Conservation (phyloP, 352 stramenopile genomes). For the Phytopythium kandeliae region DNA sequence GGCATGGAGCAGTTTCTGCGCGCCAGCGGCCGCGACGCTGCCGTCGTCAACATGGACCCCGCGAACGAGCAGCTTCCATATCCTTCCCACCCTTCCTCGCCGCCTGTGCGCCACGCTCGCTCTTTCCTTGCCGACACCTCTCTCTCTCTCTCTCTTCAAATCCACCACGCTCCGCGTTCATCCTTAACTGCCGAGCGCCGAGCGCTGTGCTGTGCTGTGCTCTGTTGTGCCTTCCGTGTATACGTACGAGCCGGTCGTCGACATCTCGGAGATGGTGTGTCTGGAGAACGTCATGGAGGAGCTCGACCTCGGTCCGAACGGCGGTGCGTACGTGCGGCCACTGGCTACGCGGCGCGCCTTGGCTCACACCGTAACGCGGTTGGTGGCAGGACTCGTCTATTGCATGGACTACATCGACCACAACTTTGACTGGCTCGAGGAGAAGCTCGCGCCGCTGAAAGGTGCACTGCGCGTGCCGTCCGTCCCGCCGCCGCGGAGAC, state of each 20-base stretch:
- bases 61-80: constrained; percentile 67
- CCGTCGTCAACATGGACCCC: constrained; percentile 97
- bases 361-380: too few relatives aligned
- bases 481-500: too few relatives aligned
- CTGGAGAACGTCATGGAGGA: constrained; percentile 97
- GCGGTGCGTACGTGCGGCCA: constrained; percentile 48
- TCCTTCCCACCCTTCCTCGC: too few relatives aligned
- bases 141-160: too few relatives aligned
- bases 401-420: constrained; percentile 65
- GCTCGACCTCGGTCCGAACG: constrained; percentile 96
- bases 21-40: constrained; percentile 81
- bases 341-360: too few relatives aligned
- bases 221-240: constrained; percentile 12
- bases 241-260: constrained; percentile 7
- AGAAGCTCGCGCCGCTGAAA: constrained; percentile 16
- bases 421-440: constrained; percentile 95
- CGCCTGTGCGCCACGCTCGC: too few relatives aligned
- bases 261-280: constrained; percentile 94
- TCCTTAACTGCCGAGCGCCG: constrained; percentile 79
- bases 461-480: too few relatives aligned
- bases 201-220: constrained; percentile 2
- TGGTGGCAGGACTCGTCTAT: background rate
- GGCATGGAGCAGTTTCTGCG: constrained; percentile 92
- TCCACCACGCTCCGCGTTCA: too few relatives aligned
- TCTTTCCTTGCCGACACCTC: too few relatives aligned